phyloP scores from a whole-genome alignment of 345 rosid genomes.

The Melaleuca alternifolia region DNA sequence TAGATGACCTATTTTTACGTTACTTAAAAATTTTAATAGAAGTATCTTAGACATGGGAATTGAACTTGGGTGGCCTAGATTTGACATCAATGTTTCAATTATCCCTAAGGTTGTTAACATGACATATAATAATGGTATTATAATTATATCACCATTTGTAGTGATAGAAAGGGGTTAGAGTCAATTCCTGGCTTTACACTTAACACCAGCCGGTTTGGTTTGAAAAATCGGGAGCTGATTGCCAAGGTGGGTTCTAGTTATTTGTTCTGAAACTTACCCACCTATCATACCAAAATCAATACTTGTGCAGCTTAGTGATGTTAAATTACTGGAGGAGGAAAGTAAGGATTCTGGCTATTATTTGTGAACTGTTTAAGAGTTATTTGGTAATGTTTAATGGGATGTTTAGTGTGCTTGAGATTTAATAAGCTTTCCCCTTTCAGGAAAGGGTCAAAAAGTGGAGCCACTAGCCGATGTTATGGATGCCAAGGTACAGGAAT shows the following conservation, averaged over 20 bases:
- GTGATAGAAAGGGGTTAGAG: background rate
- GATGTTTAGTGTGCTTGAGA: background rate
- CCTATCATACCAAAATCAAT: background rate
- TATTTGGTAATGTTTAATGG: background rate
- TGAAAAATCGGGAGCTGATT: background rate
- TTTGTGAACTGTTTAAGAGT: background rate
- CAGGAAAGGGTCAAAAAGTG: slow-evolving; percentile 60
- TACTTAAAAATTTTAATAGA: background rate
- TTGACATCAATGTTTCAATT: background rate
- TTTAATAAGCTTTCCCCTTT: background rate
- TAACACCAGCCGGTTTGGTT: background rate
- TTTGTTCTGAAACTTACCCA: background rate
- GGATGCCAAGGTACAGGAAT: slow-evolving; percentile 57
- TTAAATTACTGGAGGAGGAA: background rate
- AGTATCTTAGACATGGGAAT: background rate
- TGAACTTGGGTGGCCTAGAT: background rate
- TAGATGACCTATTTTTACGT: background rate
- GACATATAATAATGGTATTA: background rate
- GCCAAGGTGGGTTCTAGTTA: background rate
- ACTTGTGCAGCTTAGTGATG: background rate
- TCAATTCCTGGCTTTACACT: background rate
- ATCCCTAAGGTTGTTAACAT: background rate
- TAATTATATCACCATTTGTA: background rate
- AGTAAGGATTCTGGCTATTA: background rate
- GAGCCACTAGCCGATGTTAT: slow-evolving; percentile 28